Evolutionary conservation across 371 early-diverging fungal genomes (phyloP).

Genomic region (Apophysomyces ossiformis): DNA sequence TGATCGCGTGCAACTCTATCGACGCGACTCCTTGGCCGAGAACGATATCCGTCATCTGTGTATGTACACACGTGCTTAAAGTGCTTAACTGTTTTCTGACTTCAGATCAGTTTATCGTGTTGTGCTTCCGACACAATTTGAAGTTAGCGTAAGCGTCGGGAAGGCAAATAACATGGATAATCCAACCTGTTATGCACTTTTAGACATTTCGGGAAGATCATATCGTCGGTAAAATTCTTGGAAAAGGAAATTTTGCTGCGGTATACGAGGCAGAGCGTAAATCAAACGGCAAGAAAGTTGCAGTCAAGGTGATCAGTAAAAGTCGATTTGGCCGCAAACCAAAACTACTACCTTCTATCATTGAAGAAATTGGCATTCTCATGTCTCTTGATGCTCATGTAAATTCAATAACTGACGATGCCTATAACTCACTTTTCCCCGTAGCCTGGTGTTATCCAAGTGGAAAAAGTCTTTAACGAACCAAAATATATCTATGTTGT

Average conservation of each 20-base stretch:
- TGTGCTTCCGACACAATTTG: constrained; percentile 26
- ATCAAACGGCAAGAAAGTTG: constrained; percentile 52
- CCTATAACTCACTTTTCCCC: constrained; percentile 6
- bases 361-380: constrained; percentile 74
- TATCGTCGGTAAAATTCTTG: constrained; percentile 45
- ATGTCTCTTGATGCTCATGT: constrained; percentile 73
- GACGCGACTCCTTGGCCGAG: constrained; percentile 22
- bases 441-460: constrained; percentile 62
- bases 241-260: constrained; percentile 71
- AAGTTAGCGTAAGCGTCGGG: constrained; percentile 27
- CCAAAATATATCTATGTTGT: constrained; percentile 67
- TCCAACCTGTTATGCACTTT: background rate
- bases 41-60: constrained; percentile 30
- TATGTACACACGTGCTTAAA: constrained; percentile 23
- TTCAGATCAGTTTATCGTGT: constrained; percentile 28
- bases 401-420: constrained; percentile 21
- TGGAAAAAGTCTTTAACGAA: constrained; percentile 68
- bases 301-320: constrained; percentile 73
- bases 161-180: background rate
- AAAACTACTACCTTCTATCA: constrained; percentile 64
- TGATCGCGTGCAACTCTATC: constrained; percentile 69
- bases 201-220: constrained; percentile 66
- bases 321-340: constrained; percentile 39
- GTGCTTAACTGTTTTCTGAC: background rate
- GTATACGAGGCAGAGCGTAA: constrained; percentile 55